phyloP scores from a whole-genome alignment of 1,284 basidiomycete species.

The Ustilago sp. region DNA sequence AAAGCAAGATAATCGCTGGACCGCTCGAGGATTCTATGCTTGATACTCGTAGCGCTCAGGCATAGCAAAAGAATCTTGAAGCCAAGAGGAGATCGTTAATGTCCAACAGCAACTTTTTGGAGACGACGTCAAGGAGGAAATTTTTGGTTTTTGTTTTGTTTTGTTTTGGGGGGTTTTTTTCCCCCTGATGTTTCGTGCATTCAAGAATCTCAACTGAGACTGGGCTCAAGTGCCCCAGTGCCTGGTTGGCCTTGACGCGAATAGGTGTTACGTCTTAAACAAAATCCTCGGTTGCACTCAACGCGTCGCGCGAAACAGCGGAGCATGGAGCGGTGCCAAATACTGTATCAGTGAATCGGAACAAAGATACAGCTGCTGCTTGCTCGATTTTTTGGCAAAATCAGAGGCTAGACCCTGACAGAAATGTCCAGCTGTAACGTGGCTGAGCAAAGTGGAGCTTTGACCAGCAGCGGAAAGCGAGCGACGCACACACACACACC shows the following conservation, averaged over 20 bases:
- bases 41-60: neutral
- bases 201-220: conserved; percentile 7
- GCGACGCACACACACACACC: neutral
- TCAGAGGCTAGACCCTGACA: conserved; percentile 1
- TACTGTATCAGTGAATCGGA: neutral
- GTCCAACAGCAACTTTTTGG: neutral
- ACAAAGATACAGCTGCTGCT: neutral
- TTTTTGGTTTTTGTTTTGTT: conserved; percentile 3
- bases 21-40: conserved; percentile 17
- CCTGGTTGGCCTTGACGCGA: neutral
- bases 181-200: neutral
- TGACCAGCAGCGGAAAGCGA: neutral
- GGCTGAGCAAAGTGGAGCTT: conserved; percentile 24
- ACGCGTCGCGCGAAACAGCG: conserved; percentile 38
- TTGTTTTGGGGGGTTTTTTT: neutral
- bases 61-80: conserved; percentile 1
- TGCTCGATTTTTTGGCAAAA: neutral
- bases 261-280: neutral
- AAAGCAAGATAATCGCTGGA: conserved; percentile 16
- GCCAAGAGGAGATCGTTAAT: neutral
- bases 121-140: conserved; percentile 7
- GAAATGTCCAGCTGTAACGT: neutral
- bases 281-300: conserved; percentile 19
- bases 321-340: neutral
- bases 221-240: conserved; percentile 12